phyloP scores from a whole-genome alignment of 2,329 filamentous ascomycete genomes.

The Stagonosporopsis chrysanthemi region DNA sequence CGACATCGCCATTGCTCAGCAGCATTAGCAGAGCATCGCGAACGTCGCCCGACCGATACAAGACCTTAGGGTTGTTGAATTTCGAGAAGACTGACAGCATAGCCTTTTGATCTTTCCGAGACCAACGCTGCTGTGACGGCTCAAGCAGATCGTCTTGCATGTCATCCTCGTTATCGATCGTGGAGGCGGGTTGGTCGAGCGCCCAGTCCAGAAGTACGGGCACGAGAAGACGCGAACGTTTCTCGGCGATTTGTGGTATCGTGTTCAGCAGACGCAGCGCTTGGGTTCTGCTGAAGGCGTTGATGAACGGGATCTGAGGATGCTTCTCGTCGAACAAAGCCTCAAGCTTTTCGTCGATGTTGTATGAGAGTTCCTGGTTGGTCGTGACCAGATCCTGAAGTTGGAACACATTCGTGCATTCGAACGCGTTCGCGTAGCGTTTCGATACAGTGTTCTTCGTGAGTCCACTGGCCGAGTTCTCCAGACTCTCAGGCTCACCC shows the following conservation, averaged over 20 bases:
- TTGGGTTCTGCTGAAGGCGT: slow-evolving; percentile 71
- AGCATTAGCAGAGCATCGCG: slow-evolving; percentile 77
- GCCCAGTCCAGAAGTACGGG: slow-evolving; percentile 87
- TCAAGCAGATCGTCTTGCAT: slow-evolving; percentile 20
- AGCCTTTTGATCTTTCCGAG: slow-evolving; percentile 80
- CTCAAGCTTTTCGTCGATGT: slow-evolving; percentile 62
- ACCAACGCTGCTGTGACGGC: slow-evolving; percentile 60
- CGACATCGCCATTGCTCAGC: slow-evolving; percentile 85
- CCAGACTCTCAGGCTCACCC: slow-evolving; percentile 21
- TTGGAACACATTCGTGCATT: slow-evolving; percentile 76
- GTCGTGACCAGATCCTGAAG: slow-evolving; percentile 51
- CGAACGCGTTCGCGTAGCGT: slow-evolving; percentile 72
- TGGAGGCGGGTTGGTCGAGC: slow-evolving; percentile 27
- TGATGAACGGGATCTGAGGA: slow-evolving; percentile 58
- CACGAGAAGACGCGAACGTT: slow-evolving; percentile 81
- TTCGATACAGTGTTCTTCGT: slow-evolving; percentile 23
- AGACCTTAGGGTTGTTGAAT: slow-evolving; percentile 83
- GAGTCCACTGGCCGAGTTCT: slow-evolving; percentile 12
- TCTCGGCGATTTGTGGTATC: slow-evolving; percentile 81
- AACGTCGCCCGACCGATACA: slow-evolving; percentile 80
- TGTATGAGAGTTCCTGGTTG: slow-evolving; percentile 25
- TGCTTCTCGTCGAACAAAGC: slow-evolving; percentile 71
- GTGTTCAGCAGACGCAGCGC: slow-evolving; percentile 80
- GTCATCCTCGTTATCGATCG: slow-evolving; percentile 20
- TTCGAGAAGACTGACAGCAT: slow-evolving; percentile 82